Base-by-base conservation (phyloP, 2,329 filamentous ascomycete species). In the Paramyrothecium sp. region DNA sequence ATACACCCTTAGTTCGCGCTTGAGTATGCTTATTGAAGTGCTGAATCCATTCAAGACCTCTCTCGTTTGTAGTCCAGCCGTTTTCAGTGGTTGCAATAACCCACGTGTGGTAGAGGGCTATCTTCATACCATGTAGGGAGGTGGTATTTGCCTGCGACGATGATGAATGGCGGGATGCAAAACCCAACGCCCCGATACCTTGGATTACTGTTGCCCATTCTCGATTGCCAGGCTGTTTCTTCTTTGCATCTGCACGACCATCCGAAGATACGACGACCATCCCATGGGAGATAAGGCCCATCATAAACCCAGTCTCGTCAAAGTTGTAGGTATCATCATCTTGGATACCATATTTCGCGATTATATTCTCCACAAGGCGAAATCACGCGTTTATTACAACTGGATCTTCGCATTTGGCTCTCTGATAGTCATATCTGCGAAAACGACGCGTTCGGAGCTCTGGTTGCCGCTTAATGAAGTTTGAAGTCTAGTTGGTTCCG, bases 271-370 rank as follows among this genome's bases (percentile, higher is more conserved):
- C 55, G 19, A 55, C 23, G 33, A 58, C 38, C 33, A 56, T 56
- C 16, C 47, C 38, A 21, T 26, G 30, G 38, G 47, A 21, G 53
- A 61, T 63, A 21, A 56, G 30, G 38, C 61, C 58, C 46, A 64
- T 63, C 50, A 54, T 26, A 49, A 64, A 63, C 33, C 60, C 48
- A 54, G 57, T 63, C 56, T 66, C 54, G 34, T 66, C 53, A 58
- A 66, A 62, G 56, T 65, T 63, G 47, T 65, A 56, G n/a, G 58
- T 44, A 47, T 66, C 53, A n/a, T 62, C 48, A 21, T 60, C 38
- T 16, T 49, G 23, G 34, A 62, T 62, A 22, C 53, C 46, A 51
- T 62, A n/a, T n/a, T n/a, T n/a, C n/a, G n/a, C n/a, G n/a, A n/a
- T n/a, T n/a, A n/a, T n/a, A n/a, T n/a, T n/a, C n/a, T n/a, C n/a